Evolutionary conservation across 2,329 filamentous ascomycete species (phyloP).

Genomic region (Paecilomyces formosus): DNA sequence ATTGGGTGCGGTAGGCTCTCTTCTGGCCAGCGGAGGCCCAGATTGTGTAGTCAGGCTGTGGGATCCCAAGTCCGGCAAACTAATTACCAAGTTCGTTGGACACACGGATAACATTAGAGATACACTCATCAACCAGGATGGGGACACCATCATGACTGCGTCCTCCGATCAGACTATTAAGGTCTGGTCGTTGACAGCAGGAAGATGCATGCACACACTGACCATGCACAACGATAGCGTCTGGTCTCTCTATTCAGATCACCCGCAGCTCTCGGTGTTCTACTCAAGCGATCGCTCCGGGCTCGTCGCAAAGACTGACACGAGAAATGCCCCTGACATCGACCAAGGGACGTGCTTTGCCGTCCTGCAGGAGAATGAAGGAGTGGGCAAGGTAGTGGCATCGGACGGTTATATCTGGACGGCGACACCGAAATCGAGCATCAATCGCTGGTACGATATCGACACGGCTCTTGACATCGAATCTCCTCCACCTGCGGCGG

Average conservation of each 20-base stretch:
- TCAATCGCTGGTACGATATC: conserved; percentile 84
- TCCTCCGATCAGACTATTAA: conserved; percentile 97
- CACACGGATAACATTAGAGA: conserved; percentile 92
- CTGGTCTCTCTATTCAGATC: conserved; percentile 87
- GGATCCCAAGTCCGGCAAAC: conserved; percentile 81
- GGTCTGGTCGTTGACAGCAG: conserved; percentile 92
- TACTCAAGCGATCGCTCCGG: conserved; percentile 93
- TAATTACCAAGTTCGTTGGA: conserved; percentile 92
- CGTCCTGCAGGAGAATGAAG: conserved; percentile 86
- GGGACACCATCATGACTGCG: conserved; percentile 86
- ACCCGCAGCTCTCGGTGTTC: conserved; percentile 79
- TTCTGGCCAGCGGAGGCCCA: conserved; percentile 86
- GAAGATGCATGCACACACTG: conserved; percentile 93
- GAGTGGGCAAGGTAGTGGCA: conserved; percentile 49
- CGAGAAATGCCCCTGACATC: conserved; percentile 65
- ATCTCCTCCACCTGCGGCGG: conserved; percentile 25
- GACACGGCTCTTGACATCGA: conserved; percentile 69
- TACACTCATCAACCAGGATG: conserved; percentile 80
- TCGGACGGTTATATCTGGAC: conserved; percentile 80
- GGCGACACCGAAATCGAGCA: conserved; percentile 80
- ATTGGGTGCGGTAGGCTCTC: conserved; percentile 67
- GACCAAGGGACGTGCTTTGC: conserved; percentile 87
- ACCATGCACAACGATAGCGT: conserved; percentile 99
- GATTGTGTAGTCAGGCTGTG: conserved; percentile 89
- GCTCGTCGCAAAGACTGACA: conserved; percentile 92